Evolutionary conservation across 805 yeast species (phyloP), one percentile per base, ranked within the genome.

Genomic region (Metschnikowia cubensis): DNA sequence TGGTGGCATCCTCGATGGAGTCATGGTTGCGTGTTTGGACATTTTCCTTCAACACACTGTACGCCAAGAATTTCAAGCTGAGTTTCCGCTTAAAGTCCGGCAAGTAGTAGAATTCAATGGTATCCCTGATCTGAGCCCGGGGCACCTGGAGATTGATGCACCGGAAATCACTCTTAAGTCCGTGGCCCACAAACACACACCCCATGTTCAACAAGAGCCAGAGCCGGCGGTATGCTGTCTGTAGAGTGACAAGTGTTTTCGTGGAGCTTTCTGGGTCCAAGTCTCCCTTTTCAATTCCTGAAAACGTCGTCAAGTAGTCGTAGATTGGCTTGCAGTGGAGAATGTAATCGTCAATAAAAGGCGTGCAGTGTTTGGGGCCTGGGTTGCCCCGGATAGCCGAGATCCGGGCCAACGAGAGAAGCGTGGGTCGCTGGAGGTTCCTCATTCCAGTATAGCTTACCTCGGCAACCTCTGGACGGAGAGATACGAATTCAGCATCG

Each of bases 11-110:
- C 62, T 94, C 99, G 41, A 94, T 90, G 0, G 98, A 92, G 64
- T 95, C 98, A 67, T 94, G 99, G 62, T 92, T 92, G 1, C 94
- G 96, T 2, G 82, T 83, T 65, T 94, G 99, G 32, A 95, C 96
- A 44, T 82, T 78, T 53, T 82, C 83, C 33, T 79, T 79, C 47
- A 94, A 73, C 42, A 92, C 74, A 29, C 82, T 82, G 77, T 90
- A 90, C 11, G 96, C 89, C 63, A 94, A 71, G 64, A 89, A 94
- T 62, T 92, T 85, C 58, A 94, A 76, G 3, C 96, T 88, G 34
- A 94, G 73, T 53, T 83, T 85, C 52, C 99, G 73, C 60, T 86
- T 88, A 57, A 82, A 77, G 42, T 85, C 84, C 45, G 86, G 83
- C 56, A 88, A 75, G 66, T 84, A 87, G 68, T 81, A 94, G 37